A percentile compares a stretch with the other conserved stretches of the same genome.
Evolutionary conservation across 352 stramenopile species (phyloP).

Genomic region (Phytopythium chamaehyphon): DNA sequence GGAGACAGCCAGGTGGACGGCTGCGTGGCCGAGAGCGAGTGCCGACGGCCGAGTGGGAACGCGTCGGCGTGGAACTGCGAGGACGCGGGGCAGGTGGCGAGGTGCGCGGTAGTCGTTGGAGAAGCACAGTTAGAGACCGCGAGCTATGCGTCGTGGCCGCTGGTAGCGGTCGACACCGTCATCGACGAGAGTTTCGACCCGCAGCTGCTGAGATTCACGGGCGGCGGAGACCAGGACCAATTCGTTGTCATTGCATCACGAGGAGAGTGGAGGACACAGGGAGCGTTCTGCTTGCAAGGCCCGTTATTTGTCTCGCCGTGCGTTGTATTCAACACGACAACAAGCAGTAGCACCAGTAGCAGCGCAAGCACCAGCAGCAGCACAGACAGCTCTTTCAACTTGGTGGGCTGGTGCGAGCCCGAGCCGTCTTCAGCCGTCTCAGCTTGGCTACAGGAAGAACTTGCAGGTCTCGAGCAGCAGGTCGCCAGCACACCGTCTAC

Average conservation of each 20-base stretch:
- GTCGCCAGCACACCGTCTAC: not conserved
- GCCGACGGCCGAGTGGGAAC: not conserved
- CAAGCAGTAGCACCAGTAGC: conserved; percentile 9
- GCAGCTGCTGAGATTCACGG: conserved; percentile 18
- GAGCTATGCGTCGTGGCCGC: conserved; percentile 1
- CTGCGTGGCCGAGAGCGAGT: not conserved
- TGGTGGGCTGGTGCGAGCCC: conserved; percentile 24
- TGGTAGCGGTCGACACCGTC: conserved; percentile 16
- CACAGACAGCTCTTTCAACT: not conserved
- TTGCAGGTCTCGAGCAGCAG: not conserved
- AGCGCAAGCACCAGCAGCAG: not conserved
- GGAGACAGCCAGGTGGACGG: conserved; percentile 6
- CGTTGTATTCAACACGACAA: conserved; percentile 9
- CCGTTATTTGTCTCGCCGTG: conserved; percentile 31
- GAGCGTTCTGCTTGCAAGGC: conserved; percentile 17
- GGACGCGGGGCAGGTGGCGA: not conserved
- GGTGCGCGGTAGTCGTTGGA: not conserved
- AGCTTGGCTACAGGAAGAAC: conserved; percentile 20
- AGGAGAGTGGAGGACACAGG: conserved; percentile 15
- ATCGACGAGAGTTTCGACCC: conserved; percentile 30
- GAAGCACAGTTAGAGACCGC: not conserved
- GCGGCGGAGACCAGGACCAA: not conserved
- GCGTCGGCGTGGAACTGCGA: conserved; percentile 6
- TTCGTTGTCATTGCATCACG: conserved; percentile 25
- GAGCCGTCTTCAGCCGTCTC: conserved; percentile 19